Base-by-base conservation (phyloP, 164 flowering plant genomes). In the Euptelea pleiosperma region DNA sequence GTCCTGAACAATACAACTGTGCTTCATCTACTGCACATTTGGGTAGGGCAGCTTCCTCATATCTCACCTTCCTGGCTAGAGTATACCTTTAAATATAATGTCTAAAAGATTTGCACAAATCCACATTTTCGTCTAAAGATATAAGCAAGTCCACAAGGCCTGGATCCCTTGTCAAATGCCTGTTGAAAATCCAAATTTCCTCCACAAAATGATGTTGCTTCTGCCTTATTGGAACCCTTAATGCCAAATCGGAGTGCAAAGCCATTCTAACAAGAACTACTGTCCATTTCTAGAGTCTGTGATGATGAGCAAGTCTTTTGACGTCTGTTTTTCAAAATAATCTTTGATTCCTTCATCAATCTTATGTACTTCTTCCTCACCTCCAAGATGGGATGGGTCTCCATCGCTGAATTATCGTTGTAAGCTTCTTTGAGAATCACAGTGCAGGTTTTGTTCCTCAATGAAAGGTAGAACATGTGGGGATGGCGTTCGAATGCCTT, bases 381-480 rank as follows among this genome's bases (percentile, higher is more conserved):
- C 2, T 49, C 64, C 48, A 78, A 66, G 8, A 91, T 57, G 1
- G 95, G 95, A 77, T 89, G 98, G 8, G 54, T 49, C 36, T 82
- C 81, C 33, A 87, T 79, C 1, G 74, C 66, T 1, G 70, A 63
- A 11, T 66, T 65, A 48, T 72, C 76, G 33, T 57, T 29, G 53
- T 79, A 87, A 55, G 91, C 82, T 74, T 92, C 93, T 60, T 89
- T 92, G 19, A 92, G 79, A 58, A 87, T 82, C 0, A 73, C 96
- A 0, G 93, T 81, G 71, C 96, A 82, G 6, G 86, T 89, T 55
- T 77, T 81, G 71, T 82, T 81, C 82, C 44, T 81, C 57, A 82
- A 50, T n/a, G 95, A 92, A 57, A 92, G 60, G 66, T 89, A 89
- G 62, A 92, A 89, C 16, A 89, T 73, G 52, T 82, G 79, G 1